Conservation (phyloP, 257 asterid species). For the Verbascum thapsus region DNA sequence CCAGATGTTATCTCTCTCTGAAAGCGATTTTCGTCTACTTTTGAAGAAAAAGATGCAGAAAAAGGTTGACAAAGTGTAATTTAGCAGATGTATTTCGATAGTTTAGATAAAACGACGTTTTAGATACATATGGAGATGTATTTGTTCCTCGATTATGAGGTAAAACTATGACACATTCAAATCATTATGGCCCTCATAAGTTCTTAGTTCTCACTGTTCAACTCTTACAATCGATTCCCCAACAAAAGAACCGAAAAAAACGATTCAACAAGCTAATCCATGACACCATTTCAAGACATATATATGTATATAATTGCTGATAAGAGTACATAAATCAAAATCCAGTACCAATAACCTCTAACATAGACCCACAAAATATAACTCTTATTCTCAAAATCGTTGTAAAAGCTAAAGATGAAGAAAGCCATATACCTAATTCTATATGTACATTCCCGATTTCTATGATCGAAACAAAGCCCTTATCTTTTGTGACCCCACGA, state of each 20-base stretch:
- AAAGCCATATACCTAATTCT: constrained; percentile 37
- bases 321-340: constrained; percentile 26
- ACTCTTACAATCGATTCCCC: neutral
- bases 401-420: constrained; percentile 27
- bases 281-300: neutral
- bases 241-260: neutral
- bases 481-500: constrained; percentile 8
- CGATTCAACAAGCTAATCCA: neutral
- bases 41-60: constrained; percentile 66
- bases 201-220: too few relatives aligned
- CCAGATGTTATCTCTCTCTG: constrained; percentile 76
- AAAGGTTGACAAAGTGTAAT: too few relatives aligned
- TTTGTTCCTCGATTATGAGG: too few relatives aligned
- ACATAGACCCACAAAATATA: constrained; percentile 13
- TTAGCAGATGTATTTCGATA: too few relatives aligned
- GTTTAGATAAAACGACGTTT: too few relatives aligned
- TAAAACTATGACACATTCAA: too few relatives aligned
- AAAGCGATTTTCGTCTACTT: constrained; percentile 53
- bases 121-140: too few relatives aligned
- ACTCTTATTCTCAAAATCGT: constrained; percentile 31
- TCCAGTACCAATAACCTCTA: constrained; percentile 31
- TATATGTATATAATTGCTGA: constrained; percentile 28
- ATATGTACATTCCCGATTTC: constrained; percentile 42
- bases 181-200: too few relatives aligned
- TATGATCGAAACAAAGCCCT: constrained; percentile 25